A percentile compares a stretch with the other conserved stretches of the same genome.
Evolutionary conservation across 108 stramenopile genomes (phyloP).

Genomic region (Nannochloropsis oceanica): DNA sequence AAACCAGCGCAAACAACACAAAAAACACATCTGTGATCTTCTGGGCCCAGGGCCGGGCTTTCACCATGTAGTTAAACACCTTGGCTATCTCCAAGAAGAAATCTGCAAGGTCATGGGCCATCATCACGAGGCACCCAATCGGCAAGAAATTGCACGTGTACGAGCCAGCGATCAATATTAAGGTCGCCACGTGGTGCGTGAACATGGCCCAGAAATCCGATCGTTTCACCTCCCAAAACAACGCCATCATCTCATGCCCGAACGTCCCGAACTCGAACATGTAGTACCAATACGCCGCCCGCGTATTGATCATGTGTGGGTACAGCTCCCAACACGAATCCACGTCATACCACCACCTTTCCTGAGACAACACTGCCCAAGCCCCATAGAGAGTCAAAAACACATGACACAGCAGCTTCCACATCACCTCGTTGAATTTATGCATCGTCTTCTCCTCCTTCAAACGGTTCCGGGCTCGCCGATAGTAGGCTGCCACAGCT

Average conservation of each 20-base stretch:
- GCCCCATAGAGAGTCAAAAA: background rate
- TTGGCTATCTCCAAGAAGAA: slow-evolving; percentile 8
- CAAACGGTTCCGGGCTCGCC: background rate
- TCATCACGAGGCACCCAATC: background rate
- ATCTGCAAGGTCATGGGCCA: slow-evolving; percentile 3
- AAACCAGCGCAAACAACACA: slow-evolving; percentile 2
- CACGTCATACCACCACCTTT: background rate
- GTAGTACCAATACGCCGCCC: background rate
- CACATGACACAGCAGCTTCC: background rate
- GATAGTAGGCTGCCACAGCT: background rate
- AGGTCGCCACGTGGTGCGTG: background rate
- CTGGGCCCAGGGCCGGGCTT: background rate
- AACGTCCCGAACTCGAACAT: background rate
- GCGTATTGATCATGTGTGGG: background rate
- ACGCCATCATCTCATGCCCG: background rate
- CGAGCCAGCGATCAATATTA: background rate
- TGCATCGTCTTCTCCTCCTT: background rate
- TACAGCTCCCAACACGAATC: background rate
- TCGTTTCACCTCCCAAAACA: background rate
- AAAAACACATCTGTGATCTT: background rate
- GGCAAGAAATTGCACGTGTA: background rate
- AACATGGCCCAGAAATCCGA: background rate
- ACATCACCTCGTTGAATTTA: background rate
- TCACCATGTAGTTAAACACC: slow-evolving; percentile 6
- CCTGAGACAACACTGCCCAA: background rate